These are phyloP conservation scores for Phytophthora sojae DNA, from an alignment of 352 stramenopile species.

Conservation along the genomic window DNA sequence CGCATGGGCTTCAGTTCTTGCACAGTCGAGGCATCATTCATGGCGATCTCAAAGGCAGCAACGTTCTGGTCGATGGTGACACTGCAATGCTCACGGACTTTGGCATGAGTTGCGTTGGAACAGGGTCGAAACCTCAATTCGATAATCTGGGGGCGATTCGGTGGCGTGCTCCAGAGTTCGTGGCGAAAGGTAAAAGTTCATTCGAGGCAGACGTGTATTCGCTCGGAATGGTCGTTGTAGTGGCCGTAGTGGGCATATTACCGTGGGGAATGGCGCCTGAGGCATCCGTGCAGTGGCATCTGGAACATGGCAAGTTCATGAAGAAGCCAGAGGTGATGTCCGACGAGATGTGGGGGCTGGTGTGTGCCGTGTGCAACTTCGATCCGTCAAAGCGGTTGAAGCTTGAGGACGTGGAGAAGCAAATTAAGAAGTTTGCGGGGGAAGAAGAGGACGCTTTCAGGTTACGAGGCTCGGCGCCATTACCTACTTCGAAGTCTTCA, in stretches of 20 bases:
- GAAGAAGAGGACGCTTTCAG: background rate
- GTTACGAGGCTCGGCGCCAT: no score
- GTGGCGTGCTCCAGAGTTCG: constrained; percentile 14
- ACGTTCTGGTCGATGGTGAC: constrained; percentile 11
- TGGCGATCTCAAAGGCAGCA: constrained; percentile 13
- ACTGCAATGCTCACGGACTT: constrained; percentile 18
- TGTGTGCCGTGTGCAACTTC: constrained; percentile 17
- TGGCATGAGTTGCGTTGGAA: constrained; percentile 10
- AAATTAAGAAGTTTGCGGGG: background rate
- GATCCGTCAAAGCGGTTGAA: constrained; percentile 1
- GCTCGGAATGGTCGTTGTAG: constrained; percentile 14
- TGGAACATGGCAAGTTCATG: constrained; percentile 8
- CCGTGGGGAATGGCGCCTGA: constrained; percentile 9
- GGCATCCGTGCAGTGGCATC: background rate
- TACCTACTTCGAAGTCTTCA: no score
- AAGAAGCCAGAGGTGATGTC: background rate
- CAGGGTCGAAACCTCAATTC: background rate
- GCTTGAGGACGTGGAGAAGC: constrained; percentile 10
- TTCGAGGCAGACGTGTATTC: constrained; percentile 18
- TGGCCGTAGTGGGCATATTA: constrained; percentile 2
- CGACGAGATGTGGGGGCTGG: constrained; percentile 5
- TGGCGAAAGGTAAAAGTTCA: background rate
- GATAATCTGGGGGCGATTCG: constrained; percentile 9
- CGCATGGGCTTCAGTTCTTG: constrained; percentile 10
- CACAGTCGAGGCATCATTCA: constrained; percentile 16